Conservation (phyloP, 768 basidiomycete genomes). For the Galerina sulciceps region DNA sequence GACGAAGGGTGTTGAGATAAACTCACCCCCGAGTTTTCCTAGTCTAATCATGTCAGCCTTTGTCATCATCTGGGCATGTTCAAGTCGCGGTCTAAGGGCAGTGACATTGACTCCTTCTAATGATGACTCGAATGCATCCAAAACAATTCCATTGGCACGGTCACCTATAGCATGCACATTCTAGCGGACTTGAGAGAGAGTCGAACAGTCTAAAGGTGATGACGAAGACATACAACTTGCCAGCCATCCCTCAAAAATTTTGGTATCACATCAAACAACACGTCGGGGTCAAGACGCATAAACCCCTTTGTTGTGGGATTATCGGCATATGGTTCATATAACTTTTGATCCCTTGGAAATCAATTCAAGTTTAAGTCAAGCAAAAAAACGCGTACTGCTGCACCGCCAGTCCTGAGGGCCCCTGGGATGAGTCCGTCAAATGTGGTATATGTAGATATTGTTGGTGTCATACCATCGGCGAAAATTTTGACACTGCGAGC, state of each 20-base stretch:
- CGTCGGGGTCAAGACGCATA: slow-evolving; percentile 70
- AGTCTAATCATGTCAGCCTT: slow-evolving; percentile 76
- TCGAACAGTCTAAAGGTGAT: background rate
- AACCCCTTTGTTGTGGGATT: slow-evolving; percentile 77
- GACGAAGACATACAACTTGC: slow-evolving; percentile 75
- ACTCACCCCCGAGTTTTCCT: slow-evolving; percentile 77
- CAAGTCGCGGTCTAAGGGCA: slow-evolving; percentile 76
- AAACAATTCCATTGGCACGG: slow-evolving; percentile 80
- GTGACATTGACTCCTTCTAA: slow-evolving; percentile 63
- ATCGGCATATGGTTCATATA: slow-evolving; percentile 84
- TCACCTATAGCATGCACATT: slow-evolving; percentile 91
- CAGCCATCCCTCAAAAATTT: slow-evolving; percentile 80
- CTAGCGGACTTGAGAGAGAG: slow-evolving; percentile 37
- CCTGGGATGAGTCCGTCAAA: slow-evolving; percentile 43
- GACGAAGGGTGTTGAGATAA: background rate
- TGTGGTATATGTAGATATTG: background rate
- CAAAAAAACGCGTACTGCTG: slow-evolving; percentile 58
- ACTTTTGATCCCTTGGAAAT: slow-evolving; percentile 36
- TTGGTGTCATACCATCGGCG: slow-evolving; percentile 56
- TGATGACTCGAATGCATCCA: slow-evolving; percentile 81
- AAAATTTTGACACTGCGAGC: slow-evolving; percentile 83
- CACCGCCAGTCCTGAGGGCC: slow-evolving; percentile 88
- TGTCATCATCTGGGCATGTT: slow-evolving; percentile 90
- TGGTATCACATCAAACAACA: slow-evolving; percentile 65
- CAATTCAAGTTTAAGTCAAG: background rate